A percentile compares a stretch with the other conserved stretches of the same genome.
Evolutionary conservation across 495 filamentous ascomycete genomes (phyloP).

Genomic region (Aspergillus campestris): DNA sequence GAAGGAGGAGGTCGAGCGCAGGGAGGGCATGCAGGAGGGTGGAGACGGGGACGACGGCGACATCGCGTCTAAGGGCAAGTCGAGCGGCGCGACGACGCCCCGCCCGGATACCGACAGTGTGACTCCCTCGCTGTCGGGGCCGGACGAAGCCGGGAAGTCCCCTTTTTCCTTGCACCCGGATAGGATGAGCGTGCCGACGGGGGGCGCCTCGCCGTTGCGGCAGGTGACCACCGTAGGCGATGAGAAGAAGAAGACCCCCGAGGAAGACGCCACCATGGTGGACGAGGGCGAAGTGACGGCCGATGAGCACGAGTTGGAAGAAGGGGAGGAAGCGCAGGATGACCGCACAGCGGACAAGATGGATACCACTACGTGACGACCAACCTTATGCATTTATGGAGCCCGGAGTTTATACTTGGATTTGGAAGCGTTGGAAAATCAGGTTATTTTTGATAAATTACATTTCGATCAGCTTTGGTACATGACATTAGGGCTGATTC

Average conservation of each 20-base stretch:
- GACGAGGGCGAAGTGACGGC: conserved; percentile 57
- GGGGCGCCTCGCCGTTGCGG: conserved; percentile 34
- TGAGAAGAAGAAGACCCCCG: conserved; percentile 23
- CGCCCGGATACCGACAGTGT: conserved; percentile 45
- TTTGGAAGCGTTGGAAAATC: conserved; percentile 21
- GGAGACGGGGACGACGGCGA: conserved; percentile 70
- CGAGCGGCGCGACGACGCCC: conserved; percentile 57
- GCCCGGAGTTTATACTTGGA: conserved; percentile 20
- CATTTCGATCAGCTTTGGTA: conserved; percentile 3
- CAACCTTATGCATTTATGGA: conserved; percentile 16
- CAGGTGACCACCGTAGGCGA: conserved; percentile 26
- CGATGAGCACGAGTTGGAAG: conserved; percentile 34
- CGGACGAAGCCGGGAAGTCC: conserved; percentile 34
- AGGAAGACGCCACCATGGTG: conserved; percentile 47
- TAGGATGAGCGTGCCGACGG: conserved; percentile 16
- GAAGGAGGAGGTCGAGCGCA: conserved; percentile 75
- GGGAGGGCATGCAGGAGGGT: conserved; percentile 69
- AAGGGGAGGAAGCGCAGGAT: conserved; percentile 46
- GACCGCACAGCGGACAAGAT: conserved; percentile 50
- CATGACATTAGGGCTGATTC: neutral
- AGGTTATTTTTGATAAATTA: conserved; percentile 10
- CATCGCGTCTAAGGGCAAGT: conserved; percentile 40
- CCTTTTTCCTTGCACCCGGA: conserved; percentile 28
- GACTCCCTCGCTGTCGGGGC: conserved; percentile 41
- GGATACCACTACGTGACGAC: conserved; percentile 49